Percentiles rank a stretch among this genome's conserved stretches.
Evolutionary conservation across 2,329 filamentous ascomycete genomes (phyloP).

Genomic region (Ophiocordyceps polyrhachis-furcata): DNA sequence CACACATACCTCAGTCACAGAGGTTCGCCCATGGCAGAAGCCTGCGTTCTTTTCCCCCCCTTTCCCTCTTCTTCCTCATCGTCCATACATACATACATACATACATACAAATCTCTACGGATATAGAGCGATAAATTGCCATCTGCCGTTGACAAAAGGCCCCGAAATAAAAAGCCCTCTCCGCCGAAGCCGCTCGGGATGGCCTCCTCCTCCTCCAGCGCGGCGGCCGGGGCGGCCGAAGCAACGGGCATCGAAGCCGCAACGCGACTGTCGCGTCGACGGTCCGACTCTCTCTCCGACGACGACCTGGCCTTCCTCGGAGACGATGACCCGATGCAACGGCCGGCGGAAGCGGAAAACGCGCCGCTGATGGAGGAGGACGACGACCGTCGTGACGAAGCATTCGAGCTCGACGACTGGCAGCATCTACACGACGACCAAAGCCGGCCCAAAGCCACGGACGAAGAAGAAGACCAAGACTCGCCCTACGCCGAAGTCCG

Average conservation of each 20-base stretch:
- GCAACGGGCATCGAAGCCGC: constrained; percentile 7
- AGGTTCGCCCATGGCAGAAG: too few relatives aligned
- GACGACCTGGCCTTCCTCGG: constrained; percentile 4
- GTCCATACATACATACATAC: neutral
- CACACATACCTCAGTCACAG: too few relatives aligned
- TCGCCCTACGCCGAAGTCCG: constrained; percentile 50
- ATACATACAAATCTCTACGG: too few relatives aligned
- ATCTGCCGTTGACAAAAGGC: neutral
- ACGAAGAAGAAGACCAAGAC: constrained; percentile 35
- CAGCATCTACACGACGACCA: constrained; percentile 3
- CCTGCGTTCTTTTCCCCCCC: neutral
- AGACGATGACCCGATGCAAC: neutral
- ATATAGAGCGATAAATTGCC: too few relatives aligned
- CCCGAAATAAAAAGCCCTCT: neutral
- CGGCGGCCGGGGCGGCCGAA: constrained; percentile 4
- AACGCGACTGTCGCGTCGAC: constrained; percentile 10
- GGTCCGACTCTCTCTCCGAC: constrained; percentile 7
- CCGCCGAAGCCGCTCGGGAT: neutral
- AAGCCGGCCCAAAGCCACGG: too few relatives aligned
- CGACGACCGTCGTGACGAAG: constrained; percentile 22
- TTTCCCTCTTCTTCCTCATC: neutral
- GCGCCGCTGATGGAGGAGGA: constrained; percentile 38
- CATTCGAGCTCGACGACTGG: constrained; percentile 16
- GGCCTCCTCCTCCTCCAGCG: neutral
- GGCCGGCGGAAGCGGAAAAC: constrained; percentile 27